These are phyloP conservation scores for Chytriomyces hyalinus DNA, from an alignment of 192 early-diverging fungal species.

Conservation along the genomic window DNA sequence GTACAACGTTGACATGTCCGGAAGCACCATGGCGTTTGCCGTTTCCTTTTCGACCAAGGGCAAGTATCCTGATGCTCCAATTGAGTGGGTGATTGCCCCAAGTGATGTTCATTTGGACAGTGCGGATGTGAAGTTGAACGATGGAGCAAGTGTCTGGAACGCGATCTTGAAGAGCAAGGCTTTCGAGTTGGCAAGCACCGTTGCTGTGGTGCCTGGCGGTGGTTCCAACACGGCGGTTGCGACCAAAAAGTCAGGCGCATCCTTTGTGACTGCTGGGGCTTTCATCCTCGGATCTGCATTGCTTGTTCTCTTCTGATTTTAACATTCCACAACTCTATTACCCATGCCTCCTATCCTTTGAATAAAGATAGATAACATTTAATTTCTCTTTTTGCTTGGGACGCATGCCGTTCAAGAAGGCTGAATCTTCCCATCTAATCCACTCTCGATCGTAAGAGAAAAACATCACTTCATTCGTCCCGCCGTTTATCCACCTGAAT, in stretches of 20 bases:
- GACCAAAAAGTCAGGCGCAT: not conserved
- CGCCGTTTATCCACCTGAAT: no score
- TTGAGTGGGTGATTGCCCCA: constrained; percentile 14
- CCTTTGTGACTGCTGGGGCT: not conserved
- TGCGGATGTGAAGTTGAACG: not conserved
- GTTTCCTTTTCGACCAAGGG: constrained; percentile 9
- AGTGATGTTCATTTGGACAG: constrained; percentile 18
- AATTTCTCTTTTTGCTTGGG: no score
- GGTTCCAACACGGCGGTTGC: not conserved
- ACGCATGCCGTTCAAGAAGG: no score
- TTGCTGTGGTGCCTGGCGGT: not conserved
- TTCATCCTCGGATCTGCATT: not conserved
- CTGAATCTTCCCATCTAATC: no score
- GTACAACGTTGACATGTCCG: not conserved
- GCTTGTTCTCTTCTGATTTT: not conserved
- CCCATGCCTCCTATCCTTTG: not conserved
- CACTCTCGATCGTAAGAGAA: no score
- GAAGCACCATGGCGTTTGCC: not conserved
- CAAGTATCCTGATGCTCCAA: constrained; percentile 1
- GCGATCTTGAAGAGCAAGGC: not conserved
- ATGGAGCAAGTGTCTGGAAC: constrained; percentile 30
- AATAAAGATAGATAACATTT: no score
- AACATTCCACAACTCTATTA: not conserved
- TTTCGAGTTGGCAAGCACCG: not conserved
- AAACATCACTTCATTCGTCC: no score